Evolutionary conservation across 805 yeast genomes (phyloP), one percentile per base, ranked within the genome.

Genomic region (Hanseniaspora osmophila): DNA sequence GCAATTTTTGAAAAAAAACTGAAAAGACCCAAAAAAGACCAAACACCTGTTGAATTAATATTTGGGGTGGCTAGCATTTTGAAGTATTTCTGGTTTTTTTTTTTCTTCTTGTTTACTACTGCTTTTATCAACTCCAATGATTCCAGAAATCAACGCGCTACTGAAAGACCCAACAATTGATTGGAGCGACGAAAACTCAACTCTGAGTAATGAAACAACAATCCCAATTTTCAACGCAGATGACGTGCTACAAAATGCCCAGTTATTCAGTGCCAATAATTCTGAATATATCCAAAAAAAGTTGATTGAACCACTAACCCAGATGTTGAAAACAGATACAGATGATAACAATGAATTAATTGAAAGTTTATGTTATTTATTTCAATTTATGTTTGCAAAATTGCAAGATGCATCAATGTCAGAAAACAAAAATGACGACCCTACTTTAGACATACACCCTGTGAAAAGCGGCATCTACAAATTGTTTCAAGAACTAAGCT

Each of bases 301-400:
- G 10, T 32, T 32, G 5, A 32, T 32, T 32, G 27, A 22, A 22
- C 27, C 27, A 5, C 7, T 22, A 22, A 22, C 27, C 27, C 27
- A 22, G 27, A 4, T 22, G 27, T 22, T 22, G 7, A 22, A 22
- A 7, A 22, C 27, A 4, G 7, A 22, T 22, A 7, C 27, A 22
- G n/a, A 10, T 18, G 2, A 41, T 35, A 19, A 42, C 29, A 38
- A 42, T 40, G n/a, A 37, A 30, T 18, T 30, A 56, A 52, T 42
- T 44, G 19, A 38, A 13, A 11, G 7, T 6, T 15, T 35, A n/a
- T 35, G 38, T 35, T 10, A 15, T 35, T n/a, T 35, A 16, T 35
- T n/a, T 35, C 18, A 16, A 5, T n/a, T 6, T n/a, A 35, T 35
- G 11, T 35, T 35, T 35, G 16, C 38, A 13, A n/a, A 13, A 13